Conservation (phyloP, 2,329 filamentous ascomycete genomes). For the Elsinoe fawcettii region DNA sequence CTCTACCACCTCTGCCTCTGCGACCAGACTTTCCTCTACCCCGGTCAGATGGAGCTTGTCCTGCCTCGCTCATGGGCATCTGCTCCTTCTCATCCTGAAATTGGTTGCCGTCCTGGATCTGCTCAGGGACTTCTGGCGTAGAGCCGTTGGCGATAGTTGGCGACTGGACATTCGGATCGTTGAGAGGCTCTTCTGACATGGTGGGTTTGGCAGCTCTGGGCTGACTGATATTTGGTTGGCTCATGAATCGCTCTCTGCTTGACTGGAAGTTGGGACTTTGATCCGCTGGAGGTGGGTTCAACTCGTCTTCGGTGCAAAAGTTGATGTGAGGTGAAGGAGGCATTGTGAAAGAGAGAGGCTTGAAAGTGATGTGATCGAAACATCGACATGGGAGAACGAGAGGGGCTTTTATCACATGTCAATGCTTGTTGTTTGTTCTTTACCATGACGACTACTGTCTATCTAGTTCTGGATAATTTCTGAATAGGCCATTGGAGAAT, state of each 20-base stretch:
- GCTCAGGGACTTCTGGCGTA: not conserved
- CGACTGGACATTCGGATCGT: not conserved
- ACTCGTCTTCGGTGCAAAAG: not conserved
- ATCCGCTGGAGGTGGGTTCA: not conserved
- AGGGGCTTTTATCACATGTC: not conserved
- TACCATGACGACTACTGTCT: constrained; percentile 29
- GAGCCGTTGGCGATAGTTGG: not conserved
- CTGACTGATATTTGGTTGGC: constrained; percentile 7
- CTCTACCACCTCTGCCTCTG: not conserved
- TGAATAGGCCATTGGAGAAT: constrained; percentile 60
- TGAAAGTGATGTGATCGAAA: not conserved
- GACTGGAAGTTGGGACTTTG: not conserved
- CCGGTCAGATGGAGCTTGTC: not conserved
- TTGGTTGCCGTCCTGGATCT: not conserved
- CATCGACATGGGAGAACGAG: not conserved
- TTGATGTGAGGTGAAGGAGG: not conserved
- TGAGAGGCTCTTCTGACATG: not conserved
- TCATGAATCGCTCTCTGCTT: not conserved
- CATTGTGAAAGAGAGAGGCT: not conserved
- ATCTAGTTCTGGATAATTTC: constrained; percentile 68
- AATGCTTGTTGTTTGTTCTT: not conserved
- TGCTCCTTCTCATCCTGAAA: not conserved
- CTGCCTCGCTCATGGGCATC: not conserved
- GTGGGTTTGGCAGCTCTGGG: not conserved
- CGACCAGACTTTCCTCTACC: not conserved